Percentiles rank a stretch among this genome's conserved stretches.
Evolutionary conservation across 768 basidiomycete species (phyloP).

Genomic region (Leccinum rimulosum): DNA sequence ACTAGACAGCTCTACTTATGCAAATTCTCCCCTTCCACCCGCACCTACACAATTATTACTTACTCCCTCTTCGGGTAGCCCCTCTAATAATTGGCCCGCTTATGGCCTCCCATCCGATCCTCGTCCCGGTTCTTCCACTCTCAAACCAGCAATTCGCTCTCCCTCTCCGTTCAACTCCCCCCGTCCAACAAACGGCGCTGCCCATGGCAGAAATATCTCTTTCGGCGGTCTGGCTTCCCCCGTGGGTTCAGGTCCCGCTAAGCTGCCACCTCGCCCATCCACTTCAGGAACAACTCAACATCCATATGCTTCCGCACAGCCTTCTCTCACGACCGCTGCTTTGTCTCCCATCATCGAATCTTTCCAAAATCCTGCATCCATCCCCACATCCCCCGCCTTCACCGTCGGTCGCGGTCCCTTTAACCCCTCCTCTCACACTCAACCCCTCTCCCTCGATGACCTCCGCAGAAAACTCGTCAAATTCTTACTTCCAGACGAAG

Average conservation of each 20-base stretch:
- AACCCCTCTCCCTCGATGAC: conserved; percentile 65
- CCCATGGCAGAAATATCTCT: conserved; percentile 56
- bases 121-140: conserved; percentile 48
- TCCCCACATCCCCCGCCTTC: conserved; percentile 53
- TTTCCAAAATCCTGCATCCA: conserved; percentile 37
- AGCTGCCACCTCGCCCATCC: conserved; percentile 44
- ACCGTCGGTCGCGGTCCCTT: conserved; percentile 63
- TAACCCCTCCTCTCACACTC: conserved; percentile 40
- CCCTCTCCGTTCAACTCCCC: conserved; percentile 26
- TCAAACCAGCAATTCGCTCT: conserved; percentile 39
- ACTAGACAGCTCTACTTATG: conserved; percentile 46
- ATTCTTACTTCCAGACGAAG: conserved; percentile 82
- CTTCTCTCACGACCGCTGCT: conserved; percentile 37
- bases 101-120: conserved; percentile 64
- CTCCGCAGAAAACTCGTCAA: conserved; percentile 83
- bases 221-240: conserved; percentile 43
- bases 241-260: conserved; percentile 35
- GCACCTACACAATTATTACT: conserved; percentile 41
- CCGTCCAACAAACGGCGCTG: conserved; percentile 42
- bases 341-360: conserved; percentile 76
- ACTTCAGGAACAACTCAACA: conserved; percentile 46
- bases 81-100: conserved; percentile 41
- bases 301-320: conserved; percentile 59
- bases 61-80: conserved; percentile 34
- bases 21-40: conserved; percentile 42